Evolutionary conservation across 2,329 filamentous ascomycete species (phyloP), one percentile per base, ranked within the genome.

Genomic region (Saccharata proteae): DNA sequence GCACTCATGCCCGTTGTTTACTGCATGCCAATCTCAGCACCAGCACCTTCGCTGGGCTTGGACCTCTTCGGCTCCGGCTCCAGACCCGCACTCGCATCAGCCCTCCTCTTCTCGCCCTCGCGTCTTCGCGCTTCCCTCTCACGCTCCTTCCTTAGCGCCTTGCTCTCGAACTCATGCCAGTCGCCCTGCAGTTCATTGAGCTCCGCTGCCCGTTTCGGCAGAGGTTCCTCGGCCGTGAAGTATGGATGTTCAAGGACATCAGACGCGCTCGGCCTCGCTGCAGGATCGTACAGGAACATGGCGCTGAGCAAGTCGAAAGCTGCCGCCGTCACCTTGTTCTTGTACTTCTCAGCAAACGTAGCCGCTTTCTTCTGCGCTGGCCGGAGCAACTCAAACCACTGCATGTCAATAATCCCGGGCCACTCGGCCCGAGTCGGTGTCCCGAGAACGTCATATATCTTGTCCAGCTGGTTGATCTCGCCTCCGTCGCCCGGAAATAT

Each of bases 91-190:
- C 27, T 23, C 11, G 37, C 38, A n/a, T 55, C 52, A 6, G 46
- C 46, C 12, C 49, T 40, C 23, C 51, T 38, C 40, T 55, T 57
- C 14, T 51, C 47, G 4, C 48, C 47, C 6, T 54, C 51, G 30
- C 46, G 50, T 34, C 44, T 42, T 4, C 39, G 35, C 10, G 20
- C 72, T 35, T 61, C 58, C 33, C 73, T 72, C 53, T 90, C 83
- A 44, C 85, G 88, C 54, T 94, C 86, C 44, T 90, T 90, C 18
- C 90, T 71, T 16, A 93, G 66, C 11, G 85, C 86, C 60, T 98
- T 98, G 34, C 84, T 93, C 60, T 98, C 90, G 47, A 96, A 93
- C 52, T 98, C 90, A 51, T 98, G 90, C 90, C 90, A 98, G 46
- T 98, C 90, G 14, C 90, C 90, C 45, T 90, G 74, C 17, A 98